These are phyloP conservation scores for Rhodotorula sphaerocarpa DNA, from an alignment of 768 basidiomycete species.

Conservation along the genomic window DNA sequence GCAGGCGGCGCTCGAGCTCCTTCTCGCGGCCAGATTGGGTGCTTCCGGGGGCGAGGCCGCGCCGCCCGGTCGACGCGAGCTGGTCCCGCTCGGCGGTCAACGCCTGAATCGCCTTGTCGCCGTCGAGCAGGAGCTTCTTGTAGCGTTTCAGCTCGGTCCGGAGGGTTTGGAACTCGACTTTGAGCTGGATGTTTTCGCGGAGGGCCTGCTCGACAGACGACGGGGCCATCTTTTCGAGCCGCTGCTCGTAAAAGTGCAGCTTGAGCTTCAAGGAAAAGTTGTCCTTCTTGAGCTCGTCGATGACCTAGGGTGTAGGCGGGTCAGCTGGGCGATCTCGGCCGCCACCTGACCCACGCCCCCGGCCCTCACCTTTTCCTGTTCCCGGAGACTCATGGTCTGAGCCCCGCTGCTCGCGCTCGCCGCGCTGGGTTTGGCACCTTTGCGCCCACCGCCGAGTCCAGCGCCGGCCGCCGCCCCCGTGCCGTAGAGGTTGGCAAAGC, in stretches of 20 bases:
- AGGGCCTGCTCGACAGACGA: constrained; percentile 78
- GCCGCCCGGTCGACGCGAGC: neutral
- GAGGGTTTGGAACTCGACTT: constrained; percentile 42
- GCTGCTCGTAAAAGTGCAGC: constrained; percentile 89
- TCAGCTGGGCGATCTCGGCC: neutral
- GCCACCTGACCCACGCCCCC: neutral
- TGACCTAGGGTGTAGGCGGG: constrained; percentile 64
- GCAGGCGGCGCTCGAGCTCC: constrained; percentile 13
- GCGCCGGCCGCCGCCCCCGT: neutral
- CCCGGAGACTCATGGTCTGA: constrained; percentile 65
- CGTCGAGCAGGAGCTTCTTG: constrained; percentile 37
- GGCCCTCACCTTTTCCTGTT: constrained; percentile 92
- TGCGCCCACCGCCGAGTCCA: neutral
- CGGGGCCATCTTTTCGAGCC: constrained; percentile 61
- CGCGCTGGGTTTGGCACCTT: neutral
- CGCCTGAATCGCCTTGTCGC: constrained; percentile 28
- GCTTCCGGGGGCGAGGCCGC: neutral
- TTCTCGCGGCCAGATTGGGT: neutral
- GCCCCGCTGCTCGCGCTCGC: neutral
- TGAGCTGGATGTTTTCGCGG: constrained; percentile 64
- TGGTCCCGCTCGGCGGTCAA: constrained; percentile 29
- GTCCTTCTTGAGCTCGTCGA: constrained; percentile 90
- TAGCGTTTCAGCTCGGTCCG: constrained; percentile 38
- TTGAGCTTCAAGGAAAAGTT: constrained; percentile 94
- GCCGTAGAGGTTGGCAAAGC: neutral